phyloP scores from a whole-genome alignment of 345 rosid genomes.

The Eucalyptus sideroxylon region DNA sequence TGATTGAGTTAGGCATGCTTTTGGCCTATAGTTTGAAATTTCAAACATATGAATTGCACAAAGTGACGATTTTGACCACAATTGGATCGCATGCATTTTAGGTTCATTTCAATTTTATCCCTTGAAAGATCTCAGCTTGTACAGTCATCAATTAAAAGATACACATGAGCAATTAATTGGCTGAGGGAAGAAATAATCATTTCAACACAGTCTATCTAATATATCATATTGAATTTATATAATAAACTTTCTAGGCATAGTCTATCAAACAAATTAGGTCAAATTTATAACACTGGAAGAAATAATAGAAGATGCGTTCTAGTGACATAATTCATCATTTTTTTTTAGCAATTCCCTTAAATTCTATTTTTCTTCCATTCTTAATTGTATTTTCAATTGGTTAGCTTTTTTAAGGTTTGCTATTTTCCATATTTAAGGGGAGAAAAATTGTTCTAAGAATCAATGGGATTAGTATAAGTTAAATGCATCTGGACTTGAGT shows the following conservation, averaged over 20 bases:
- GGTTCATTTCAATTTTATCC: background rate
- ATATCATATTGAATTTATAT: no score
- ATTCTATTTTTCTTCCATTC: background rate
- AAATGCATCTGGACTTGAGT: accelerated
- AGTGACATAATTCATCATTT: accelerated
- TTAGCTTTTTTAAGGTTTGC: accelerated
- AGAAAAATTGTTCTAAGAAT: no score
- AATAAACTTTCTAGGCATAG: accelerated
- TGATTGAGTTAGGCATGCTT: background rate
- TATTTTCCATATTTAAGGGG: background rate
- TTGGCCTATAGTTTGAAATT: background rate
- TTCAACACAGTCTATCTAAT: no score
- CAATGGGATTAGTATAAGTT: no score
- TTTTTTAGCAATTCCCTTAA: background rate
- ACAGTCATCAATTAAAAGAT: background rate
- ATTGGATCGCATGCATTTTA: background rate
- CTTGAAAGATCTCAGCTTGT: no score
- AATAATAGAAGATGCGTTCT: accelerated
- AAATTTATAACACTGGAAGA: accelerated
- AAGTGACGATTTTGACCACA: accelerated
- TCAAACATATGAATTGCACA: background rate
- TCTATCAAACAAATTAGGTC: background rate
- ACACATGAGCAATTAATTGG: background rate
- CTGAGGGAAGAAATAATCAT: no score
- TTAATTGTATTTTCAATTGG: background rate